Conservation (phyloP, 2,329 filamentous ascomycete genomes). For the Ceratocystis albifundus region DNA sequence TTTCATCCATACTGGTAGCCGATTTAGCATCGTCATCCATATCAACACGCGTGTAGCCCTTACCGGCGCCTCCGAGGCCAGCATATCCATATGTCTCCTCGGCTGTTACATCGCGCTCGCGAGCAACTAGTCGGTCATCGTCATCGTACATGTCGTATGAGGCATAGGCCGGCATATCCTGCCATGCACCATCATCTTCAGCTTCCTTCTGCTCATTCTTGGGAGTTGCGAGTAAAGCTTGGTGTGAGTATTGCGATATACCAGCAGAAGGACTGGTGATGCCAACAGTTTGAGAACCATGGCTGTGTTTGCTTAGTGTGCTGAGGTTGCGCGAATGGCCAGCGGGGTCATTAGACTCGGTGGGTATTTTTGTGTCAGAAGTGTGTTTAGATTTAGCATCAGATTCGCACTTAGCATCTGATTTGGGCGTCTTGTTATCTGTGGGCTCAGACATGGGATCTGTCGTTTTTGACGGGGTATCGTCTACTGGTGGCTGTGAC, state of each 20-base stretch:
- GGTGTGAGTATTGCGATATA: slow-evolving; percentile 84
- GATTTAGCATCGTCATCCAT: slow-evolving; percentile 91
- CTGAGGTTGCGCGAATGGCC: slow-evolving; percentile 22
- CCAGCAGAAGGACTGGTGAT: slow-evolving; percentile 31
- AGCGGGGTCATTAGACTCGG: background rate
- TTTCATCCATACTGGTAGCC: slow-evolving; percentile 91
- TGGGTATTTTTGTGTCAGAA: background rate
- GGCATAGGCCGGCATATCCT: slow-evolving; percentile 86
- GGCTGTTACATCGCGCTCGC: slow-evolving; percentile 61
- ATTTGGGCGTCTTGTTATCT: background rate
- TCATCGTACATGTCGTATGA: slow-evolving; percentile 95
- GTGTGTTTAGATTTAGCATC: background rate
- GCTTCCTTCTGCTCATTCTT: slow-evolving; percentile 42
- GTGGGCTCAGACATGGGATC: background rate
- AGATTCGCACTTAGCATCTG: background rate
- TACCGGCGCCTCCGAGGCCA: slow-evolving; percentile 76
- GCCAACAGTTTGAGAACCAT: slow-evolving; percentile 33
- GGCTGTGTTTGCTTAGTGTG: slow-evolving; percentile 20
- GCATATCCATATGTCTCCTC: slow-evolving; percentile 57
- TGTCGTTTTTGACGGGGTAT: background rate
- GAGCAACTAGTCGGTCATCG: slow-evolving; percentile 74
- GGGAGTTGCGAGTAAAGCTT: slow-evolving; percentile 46
- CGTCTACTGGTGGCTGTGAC: too few species aligned
- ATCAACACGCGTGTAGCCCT: slow-evolving; percentile 89
- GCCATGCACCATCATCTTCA: slow-evolving; percentile 64